Conservation (phyloP, 345 rosid species). For the Trapa incisa region DNA sequence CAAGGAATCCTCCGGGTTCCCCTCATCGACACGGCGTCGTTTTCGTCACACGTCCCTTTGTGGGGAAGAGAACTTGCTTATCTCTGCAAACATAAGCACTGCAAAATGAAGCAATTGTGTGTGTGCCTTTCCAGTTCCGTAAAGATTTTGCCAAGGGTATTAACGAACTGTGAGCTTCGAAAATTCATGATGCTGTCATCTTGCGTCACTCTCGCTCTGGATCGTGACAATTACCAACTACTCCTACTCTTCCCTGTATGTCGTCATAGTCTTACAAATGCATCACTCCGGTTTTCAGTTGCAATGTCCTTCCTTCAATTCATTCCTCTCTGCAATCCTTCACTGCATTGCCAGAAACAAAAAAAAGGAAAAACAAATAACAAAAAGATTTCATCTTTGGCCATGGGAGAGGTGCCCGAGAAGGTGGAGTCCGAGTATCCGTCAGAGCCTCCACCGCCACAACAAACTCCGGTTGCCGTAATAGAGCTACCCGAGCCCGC, state of each 20-base stretch:
- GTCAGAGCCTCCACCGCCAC: conserved; percentile 13
- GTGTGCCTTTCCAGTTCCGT: not conserved
- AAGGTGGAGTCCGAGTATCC: conserved; percentile 26
- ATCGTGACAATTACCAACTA: not conserved
- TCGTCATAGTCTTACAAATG: not conserved
- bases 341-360: no score
- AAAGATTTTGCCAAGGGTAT: not conserved
- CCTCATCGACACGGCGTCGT: not conserved
- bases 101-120: not conserved
- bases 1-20: not conserved
- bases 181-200: not conserved
- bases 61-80: no score
- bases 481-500: conserved; percentile 16
- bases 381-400: not conserved
- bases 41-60: not conserved
- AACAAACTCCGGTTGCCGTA: conserved; percentile 1
- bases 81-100: not conserved
- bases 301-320: not conserved
- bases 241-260: not conserved
- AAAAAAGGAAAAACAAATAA: not conserved
- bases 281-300: not conserved
- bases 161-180: not conserved
- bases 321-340: not conserved
- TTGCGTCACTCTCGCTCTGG: not conserved
- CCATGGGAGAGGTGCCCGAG: conserved; percentile 41